Conservation (phyloP, 2,329 filamentous ascomycete genomes). For the Ustulina deusta region DNA sequence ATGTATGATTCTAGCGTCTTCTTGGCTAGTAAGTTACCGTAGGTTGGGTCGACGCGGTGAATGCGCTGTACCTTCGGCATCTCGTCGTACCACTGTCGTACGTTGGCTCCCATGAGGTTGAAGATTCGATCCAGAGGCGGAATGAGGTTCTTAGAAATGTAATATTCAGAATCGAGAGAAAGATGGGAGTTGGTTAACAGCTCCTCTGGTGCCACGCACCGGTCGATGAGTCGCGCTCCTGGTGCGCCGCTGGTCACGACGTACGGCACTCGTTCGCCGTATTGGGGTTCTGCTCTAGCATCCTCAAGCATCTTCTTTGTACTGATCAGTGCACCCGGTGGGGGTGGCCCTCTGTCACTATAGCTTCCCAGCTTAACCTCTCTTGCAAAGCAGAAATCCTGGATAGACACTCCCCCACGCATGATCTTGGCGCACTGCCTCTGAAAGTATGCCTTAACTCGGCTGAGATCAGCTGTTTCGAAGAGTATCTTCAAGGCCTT, state of each 20-base stretch:
- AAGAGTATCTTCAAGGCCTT: slow-evolving; percentile 90
- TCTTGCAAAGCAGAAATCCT: slow-evolving; percentile 95
- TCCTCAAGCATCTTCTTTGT: slow-evolving; percentile 89
- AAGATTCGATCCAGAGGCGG: slow-evolving; percentile 96
- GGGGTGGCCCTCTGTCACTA: slow-evolving; percentile 80
- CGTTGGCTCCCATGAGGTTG: slow-evolving; percentile 92
- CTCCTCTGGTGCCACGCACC: slow-evolving; percentile 88
- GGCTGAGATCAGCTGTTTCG: slow-evolving; percentile 86
- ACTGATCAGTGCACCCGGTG: slow-evolving; percentile 89
- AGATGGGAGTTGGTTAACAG: slow-evolving; percentile 81
- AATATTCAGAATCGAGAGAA: slow-evolving; percentile 93
- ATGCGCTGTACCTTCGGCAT: slow-evolving; percentile 92
- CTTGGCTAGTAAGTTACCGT: slow-evolving; percentile 56
- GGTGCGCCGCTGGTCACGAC: slow-evolving; percentile 92
- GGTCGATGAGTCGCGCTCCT: slow-evolving; percentile 85
- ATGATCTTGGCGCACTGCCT: slow-evolving; percentile 92
- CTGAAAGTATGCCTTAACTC: slow-evolving; percentile 92
- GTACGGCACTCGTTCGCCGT: slow-evolving; percentile 94
- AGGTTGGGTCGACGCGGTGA: slow-evolving; percentile 65
- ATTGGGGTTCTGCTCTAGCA: slow-evolving; percentile 88
- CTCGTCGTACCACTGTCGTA: slow-evolving; percentile 92
- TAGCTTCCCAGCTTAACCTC: slow-evolving; percentile 94
- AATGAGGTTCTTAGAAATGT: slow-evolving; percentile 95
- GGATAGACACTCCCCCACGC: slow-evolving; percentile 85
- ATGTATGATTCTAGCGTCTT: slow-evolving; percentile 96